These are phyloP conservation scores for Gossypium ekmanianum DNA, from an alignment of 345 rosid species.

Conservation along the genomic window DNA sequence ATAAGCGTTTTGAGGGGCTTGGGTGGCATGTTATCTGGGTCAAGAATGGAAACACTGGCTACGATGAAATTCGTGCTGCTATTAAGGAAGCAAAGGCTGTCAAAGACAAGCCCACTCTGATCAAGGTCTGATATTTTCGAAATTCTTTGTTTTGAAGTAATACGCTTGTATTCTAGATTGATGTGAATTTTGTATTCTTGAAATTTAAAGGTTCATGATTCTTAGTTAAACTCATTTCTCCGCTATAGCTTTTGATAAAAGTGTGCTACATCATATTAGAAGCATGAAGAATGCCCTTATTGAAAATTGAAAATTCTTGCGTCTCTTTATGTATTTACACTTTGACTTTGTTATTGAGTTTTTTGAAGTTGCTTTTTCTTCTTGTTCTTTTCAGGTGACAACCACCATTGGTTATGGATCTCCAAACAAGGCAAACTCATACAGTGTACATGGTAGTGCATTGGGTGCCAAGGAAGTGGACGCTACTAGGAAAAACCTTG, in stretches of 20 bases:
- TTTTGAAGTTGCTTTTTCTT: not conserved
- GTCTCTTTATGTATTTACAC: not conserved
- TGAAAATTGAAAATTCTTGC: not conserved
- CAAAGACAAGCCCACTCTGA: constrained; percentile 87
- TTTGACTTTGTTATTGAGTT: too few species aligned
- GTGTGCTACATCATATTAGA: not conserved
- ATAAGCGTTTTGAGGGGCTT: constrained; percentile 84
- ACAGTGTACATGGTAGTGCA: constrained; percentile 97
- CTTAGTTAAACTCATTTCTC: not conserved
- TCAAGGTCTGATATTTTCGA: constrained; percentile 46
- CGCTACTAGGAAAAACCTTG: constrained; percentile 96
- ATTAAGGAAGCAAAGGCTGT: constrained; percentile 97
- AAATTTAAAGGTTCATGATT: not conserved
- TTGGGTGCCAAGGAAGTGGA: constrained; percentile 98
- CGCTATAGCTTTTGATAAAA: not conserved
- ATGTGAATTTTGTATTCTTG: constrained; percentile 38
- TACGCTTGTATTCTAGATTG: constrained; percentile 35
- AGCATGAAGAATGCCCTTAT: not conserved
- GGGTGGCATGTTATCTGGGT: constrained; percentile 99
- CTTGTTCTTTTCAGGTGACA: constrained; percentile 43
- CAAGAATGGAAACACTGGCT: constrained; percentile 97
- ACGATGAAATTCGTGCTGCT: constrained; percentile 98
- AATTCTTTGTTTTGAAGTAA: not conserved
- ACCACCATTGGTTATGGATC: constrained; percentile 98
- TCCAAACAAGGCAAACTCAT: constrained; percentile 91